Evolutionary conservation across 2,329 filamentous ascomycete species (phyloP).

Genomic region (Exophiala calicioides): DNA sequence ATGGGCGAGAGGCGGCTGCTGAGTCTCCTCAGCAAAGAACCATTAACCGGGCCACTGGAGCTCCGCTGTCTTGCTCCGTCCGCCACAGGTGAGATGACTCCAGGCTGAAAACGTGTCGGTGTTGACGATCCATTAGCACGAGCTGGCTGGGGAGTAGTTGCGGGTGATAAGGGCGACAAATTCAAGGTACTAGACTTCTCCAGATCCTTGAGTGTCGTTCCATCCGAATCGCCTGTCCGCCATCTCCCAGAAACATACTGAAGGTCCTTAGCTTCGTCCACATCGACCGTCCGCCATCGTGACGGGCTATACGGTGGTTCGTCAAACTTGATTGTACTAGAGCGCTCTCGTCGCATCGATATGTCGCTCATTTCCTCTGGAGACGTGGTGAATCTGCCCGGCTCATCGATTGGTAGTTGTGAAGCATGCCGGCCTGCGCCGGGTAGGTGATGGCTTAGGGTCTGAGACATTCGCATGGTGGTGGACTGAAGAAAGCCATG

Average conservation of each 20-base stretch:
- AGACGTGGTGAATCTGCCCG: not conserved
- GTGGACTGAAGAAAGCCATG: slow-evolving; percentile 19
- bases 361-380: slow-evolving; percentile 6
- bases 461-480: slow-evolving; percentile 22
- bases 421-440: slow-evolving; percentile 1
- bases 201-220: slow-evolving; percentile 3
- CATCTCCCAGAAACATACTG: not conserved
- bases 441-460: slow-evolving; percentile 15
- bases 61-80: slow-evolving; percentile 10
- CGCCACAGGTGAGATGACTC: not conserved
- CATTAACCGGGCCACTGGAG: slow-evolving; percentile 4
- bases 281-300: slow-evolving; percentile 4
- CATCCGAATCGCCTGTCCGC: slow-evolving; percentile 2
- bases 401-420: not conserved
- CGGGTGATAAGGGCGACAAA: slow-evolving; percentile 7
- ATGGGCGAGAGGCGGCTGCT: slow-evolving; percentile 13
- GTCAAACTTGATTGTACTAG: slow-evolving; percentile 24
- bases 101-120: not conserved
- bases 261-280: not conserved
- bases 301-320: slow-evolving; percentile 15
- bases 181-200: slow-evolving; percentile 10
- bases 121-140: not conserved
- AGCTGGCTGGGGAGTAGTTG: slow-evolving; percentile 3
- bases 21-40: slow-evolving; percentile 18
- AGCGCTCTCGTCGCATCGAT: slow-evolving; percentile 2